Evolutionary conservation across 2,329 filamentous ascomycete genomes (phyloP).

Genomic region (Xylaria sp.): DNA sequence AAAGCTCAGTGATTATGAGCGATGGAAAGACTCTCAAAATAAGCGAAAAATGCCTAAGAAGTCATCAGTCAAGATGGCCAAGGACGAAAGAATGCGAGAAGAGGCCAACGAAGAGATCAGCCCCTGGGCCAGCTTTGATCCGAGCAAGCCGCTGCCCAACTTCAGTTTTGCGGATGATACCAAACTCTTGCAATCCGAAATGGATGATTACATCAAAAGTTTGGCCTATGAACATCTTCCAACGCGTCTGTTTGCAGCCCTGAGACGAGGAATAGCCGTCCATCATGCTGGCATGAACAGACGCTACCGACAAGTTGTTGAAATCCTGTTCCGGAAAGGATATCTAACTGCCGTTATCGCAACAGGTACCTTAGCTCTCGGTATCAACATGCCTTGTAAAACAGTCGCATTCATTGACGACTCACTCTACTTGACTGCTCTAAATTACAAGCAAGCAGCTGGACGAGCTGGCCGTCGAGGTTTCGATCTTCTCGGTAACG

Average conservation of each 20-base stretch:
- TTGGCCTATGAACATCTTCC: slow-evolving; percentile 47
- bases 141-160: slow-evolving; percentile 6
- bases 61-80: slow-evolving; percentile 31
- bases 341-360: slow-evolving; percentile 67
- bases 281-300: slow-evolving; percentile 79
- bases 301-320: slow-evolving; percentile 67
- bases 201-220: slow-evolving; percentile 49
- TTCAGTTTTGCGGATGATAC: slow-evolving; percentile 16
- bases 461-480: slow-evolving; percentile 75
- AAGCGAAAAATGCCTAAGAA: slow-evolving; percentile 36
- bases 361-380: slow-evolving; percentile 69
- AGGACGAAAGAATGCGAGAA: slow-evolving; percentile 47
- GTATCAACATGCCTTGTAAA: slow-evolving; percentile 81
- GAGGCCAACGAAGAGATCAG: slow-evolving; percentile 50
- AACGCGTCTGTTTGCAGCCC: slow-evolving; percentile 51
- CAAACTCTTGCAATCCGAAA: slow-evolving; percentile 48
- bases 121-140: slow-evolving; percentile 61
- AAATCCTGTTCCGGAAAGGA: slow-evolving; percentile 69
- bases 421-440: slow-evolving; percentile 64
- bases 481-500: slow-evolving; percentile 75
- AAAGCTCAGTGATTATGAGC: slow-evolving; percentile 53
- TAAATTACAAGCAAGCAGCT: slow-evolving; percentile 72
- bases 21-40: slow-evolving; percentile 46
- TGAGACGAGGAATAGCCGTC: slow-evolving; percentile 65
- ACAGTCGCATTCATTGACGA: slow-evolving; percentile 74